Conservation (phyloP, 1,284 basidiomycete genomes). For the Ceratobasidium sp. region DNA sequence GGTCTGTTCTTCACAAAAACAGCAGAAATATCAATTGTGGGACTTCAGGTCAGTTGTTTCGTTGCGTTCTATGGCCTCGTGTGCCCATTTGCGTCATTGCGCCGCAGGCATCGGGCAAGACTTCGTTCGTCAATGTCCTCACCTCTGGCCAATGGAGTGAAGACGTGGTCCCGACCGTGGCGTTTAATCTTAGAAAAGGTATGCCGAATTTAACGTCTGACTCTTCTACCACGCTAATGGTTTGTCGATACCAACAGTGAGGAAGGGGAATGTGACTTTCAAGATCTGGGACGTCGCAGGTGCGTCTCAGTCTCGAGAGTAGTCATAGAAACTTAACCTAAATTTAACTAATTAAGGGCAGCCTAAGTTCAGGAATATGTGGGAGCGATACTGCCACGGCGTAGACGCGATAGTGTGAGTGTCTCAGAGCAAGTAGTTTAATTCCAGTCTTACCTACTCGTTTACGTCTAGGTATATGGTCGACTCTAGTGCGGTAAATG, state of each 20-base stretch:
- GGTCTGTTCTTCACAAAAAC: constrained; percentile 85
- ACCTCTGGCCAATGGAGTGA: constrained; percentile 93
- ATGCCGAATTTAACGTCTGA: constrained; percentile 45
- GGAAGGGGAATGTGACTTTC: constrained; percentile 89
- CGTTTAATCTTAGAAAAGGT: constrained; percentile 79
- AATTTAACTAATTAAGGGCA: constrained; percentile 65
- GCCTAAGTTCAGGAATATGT: constrained; percentile 89
- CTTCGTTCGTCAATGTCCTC: constrained; percentile 92
- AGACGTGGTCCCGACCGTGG: constrained; percentile 93
- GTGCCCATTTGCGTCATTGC: constrained; percentile 42
- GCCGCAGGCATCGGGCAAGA: constrained; percentile 90
- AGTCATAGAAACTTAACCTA: neutral
- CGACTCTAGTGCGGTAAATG: constrained; percentile 80
- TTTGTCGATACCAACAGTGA: constrained; percentile 57
- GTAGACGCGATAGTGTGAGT: constrained; percentile 93
- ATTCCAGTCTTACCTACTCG: constrained; percentile 42
- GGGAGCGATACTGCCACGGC: constrained; percentile 96
- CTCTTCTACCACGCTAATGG: no score
- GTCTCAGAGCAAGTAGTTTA: constrained; percentile 37
- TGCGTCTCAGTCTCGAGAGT: constrained; percentile 48
- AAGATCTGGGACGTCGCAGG: constrained; percentile 96
- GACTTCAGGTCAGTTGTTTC: constrained; percentile 75
- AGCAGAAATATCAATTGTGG: constrained; percentile 93
- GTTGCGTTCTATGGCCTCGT: constrained; percentile 40
- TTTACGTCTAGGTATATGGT: constrained; percentile 79